Conservation (phyloP, 768 basidiomycete species). For the Leccinum fibrillosum region DNA sequence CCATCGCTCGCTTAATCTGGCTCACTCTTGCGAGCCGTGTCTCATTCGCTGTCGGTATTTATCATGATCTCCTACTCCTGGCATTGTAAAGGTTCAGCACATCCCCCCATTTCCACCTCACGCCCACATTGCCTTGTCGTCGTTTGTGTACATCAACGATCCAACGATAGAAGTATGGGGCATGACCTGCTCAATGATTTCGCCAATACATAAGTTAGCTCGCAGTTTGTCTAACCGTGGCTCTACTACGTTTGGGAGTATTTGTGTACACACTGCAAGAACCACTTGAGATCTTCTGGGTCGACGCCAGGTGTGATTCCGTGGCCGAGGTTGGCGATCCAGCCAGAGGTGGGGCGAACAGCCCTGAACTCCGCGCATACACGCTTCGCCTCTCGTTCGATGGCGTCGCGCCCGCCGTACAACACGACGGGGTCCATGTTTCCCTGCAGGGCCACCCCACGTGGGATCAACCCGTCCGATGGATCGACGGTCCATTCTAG, state of each 20-base stretch:
- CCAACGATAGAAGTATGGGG: slow-evolving; percentile 10
- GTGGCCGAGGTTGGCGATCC: slow-evolving; percentile 97
- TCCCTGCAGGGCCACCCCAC: slow-evolving; percentile 76
- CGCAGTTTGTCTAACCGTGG: neutral
- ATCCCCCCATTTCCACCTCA: slow-evolving; percentile 12
- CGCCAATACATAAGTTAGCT: neutral
- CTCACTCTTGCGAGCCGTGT: neutral
- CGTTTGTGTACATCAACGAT: slow-evolving; percentile 19
- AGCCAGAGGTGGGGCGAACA: slow-evolving; percentile 55
- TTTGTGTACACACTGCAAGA: slow-evolving; percentile 86
- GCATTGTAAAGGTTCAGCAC: slow-evolving; percentile 31
- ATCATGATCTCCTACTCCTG: slow-evolving; percentile 21
- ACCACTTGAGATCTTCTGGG: slow-evolving; percentile 89
- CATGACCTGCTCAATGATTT: slow-evolving; percentile 2
- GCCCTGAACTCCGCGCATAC: slow-evolving; percentile 74
- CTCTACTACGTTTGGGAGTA: slow-evolving; percentile 48
- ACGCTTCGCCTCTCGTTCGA: slow-evolving; percentile 80
- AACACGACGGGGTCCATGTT: slow-evolving; percentile 89
- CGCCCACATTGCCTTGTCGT: slow-evolving; percentile 12
- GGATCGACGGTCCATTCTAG: slow-evolving; percentile 92
- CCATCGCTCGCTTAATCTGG: slow-evolving; percentile 5
- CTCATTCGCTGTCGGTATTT: slow-evolving; percentile 25
- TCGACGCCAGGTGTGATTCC: slow-evolving; percentile 96
- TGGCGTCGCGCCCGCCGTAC: slow-evolving; percentile 82
- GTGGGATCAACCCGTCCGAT: slow-evolving; percentile 54